Base-by-base conservation (phyloP, 257 asterid species). In the Petunia axillaris region DNA sequence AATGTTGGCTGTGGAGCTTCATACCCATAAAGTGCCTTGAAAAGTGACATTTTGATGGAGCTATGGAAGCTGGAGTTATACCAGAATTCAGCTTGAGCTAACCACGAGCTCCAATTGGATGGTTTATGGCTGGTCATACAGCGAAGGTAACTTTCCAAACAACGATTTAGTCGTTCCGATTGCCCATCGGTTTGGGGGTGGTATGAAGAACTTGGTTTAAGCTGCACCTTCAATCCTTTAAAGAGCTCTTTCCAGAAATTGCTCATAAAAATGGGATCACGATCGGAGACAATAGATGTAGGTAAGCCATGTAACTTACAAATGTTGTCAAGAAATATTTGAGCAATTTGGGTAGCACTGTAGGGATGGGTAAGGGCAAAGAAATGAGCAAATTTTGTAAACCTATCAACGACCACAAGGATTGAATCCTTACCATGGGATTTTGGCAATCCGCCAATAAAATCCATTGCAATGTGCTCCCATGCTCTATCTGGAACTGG, bases 181-280 rank as follows among this genome's bases (percentile, higher is more conserved):
- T 25, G 43, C 0, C 71, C 71, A 67, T 67, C 76, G 3, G 76
- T 67, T 39, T 67, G 52, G 1, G 76, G 76, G 7, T 67, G 76
- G 13, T 68, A 68, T 0, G 76, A 11, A 1, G 76, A 5, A 15
- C 48, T 35, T 40, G 41, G 1, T 3, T 5, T 11, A 4, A 68
- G 25, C 13, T 68, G 13, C 0, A 8, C 16, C 8, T 25, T 35
- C 14, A 11, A 11, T 0, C 1, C 4, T 11, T 8, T 39, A 10
- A 68, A 68, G 2, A 68, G 6, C 5, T 5, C 76, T 41, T 68
- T 48, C 55, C 76, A 68, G 14, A 68, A 68, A 2, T 41, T 40
- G 54, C 76, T 68, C 10, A 41, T 3, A 2, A 68, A 68, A 0
- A 68, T 6, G 10, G 4, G 3, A 7, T 44, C 76, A 25, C 25